Base-by-base conservation (phyloP, 495 filamentous ascomycete genomes). In the Podospora anserina region DNA sequence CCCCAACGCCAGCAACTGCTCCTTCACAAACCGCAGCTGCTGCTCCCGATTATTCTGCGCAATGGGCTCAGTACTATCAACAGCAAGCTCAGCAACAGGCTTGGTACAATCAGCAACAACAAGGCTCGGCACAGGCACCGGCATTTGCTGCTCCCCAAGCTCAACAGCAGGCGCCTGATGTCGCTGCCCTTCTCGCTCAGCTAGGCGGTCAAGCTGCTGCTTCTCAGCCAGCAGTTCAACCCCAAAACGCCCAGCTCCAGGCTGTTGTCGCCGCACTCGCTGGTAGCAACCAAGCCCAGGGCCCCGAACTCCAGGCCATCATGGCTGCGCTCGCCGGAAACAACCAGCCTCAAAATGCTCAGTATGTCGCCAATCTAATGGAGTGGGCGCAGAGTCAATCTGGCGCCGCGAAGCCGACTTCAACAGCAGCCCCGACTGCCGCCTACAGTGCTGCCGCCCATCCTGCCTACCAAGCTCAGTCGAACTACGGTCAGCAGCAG, bases 21-120 rank as follows among this genome's bases (percentile, higher is more conserved):
- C 23, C 70, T 26, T 39, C 63, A 1, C 69, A 69, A 61, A 34
- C 61, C 27, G 54, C 68, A n/a, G 63, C 69, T 63, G 60, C 61
- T 23, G 64, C 75, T 30, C 39, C 66, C 4, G 76, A 77, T 34
- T 72, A 78, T 64, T 59, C 71, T 28, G 71, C 69, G 20, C 70
- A 71, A 5, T 77, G 73, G 73, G 74, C 76, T 2, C 72, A 74
- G 44, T 75, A 75, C 54, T 80, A 78, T 3, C 76, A 76, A 49
- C 73, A 72, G 26, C 66, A 69, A 28, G 71, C 70, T 27, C 71
- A 74, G 56, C 72, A 72, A 64, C 75, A 78, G 30, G 72, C 70
- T 53, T 69, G 78, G 63, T 76, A 77, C 34, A 71, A 23, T 23
- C 75, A 77, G 23, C 66, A 67, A n/a, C 77, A 66, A 28, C 34